Evolutionary conservation across 2,329 filamentous ascomycete genomes (phyloP), one percentile per base, ranked within the genome.

Genomic region (Monilinia fructicola): DNA sequence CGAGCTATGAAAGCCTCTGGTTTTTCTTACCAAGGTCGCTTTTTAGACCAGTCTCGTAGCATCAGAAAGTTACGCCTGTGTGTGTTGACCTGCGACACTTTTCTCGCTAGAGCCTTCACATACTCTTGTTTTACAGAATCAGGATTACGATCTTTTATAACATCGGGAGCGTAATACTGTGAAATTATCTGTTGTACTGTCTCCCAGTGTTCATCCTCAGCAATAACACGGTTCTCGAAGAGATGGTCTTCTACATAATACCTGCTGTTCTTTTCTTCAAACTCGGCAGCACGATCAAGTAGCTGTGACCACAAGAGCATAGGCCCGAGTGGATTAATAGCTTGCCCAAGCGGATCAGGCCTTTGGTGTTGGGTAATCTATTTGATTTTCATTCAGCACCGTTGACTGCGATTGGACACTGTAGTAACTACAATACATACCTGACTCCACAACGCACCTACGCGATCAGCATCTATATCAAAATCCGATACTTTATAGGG

Each of bases 211-310:
- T 72, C 68, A n/a, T 71, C 69, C 12, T 62, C 35, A 16, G 56
- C 38, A 23, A 71, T 60, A 12, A 72, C 21, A 3, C 68, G 66
- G 40, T 68, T 70, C 12, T 68, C 54, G 14, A 68, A 61, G 6
- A 69, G 44, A 26, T 56, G 21, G 61, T 72, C 67, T 64, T 71
- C 71, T 9, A 72, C 67, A 58, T 72, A 65, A 42, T 65, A 65
- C 12, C 23, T 14, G 12, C 38, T 59, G 9, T 66, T 56, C 28
- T 38, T 54, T 10, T 42, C n/a, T 16, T 78, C 55, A 59, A 72
- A 65, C 59, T 76, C 38, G 75, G 76, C 7, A 69, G 73, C 26
- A 58, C 69, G 63, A 67, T 78, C 61, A 65, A 71, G 64, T 67
- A 72, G 28, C 23, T 78, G 16, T 42, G 23, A 60, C 44, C 58